Base-by-base conservation (phyloP, 345 rosid species). In the Arabidopsis arenosa region DNA sequence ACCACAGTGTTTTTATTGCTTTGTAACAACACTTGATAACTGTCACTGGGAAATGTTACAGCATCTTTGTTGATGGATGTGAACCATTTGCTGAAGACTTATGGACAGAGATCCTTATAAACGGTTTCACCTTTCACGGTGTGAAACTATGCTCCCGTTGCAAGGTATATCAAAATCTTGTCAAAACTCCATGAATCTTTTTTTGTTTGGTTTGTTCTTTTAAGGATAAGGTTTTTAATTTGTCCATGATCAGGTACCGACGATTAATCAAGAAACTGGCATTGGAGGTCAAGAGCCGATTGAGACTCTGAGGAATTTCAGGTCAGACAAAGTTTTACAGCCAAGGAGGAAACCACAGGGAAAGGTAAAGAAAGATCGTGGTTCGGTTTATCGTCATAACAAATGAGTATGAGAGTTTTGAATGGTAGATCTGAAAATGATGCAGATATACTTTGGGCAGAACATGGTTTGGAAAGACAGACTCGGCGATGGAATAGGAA, bases 71-170 rank as follows among this genome's bases (percentile, higher is more conserved):
- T 51, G 81, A 80, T 63, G 97, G 98, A 49, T 94, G 92, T 69
- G 86, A 85, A 66, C 93, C 98, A 5, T 94, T 87, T 80, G 78
- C 89, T 3, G 98, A 94, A 85, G 98, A 94, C 82, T 56, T 87
- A 28, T 90, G 97, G 97, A 86, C 76, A 4, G 97, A 90, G 85
- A 74, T 91, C 30, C 76, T 59, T 71, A 87, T 93, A 54, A 70
- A 75, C 76, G 76, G 82, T 47, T 80, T 80, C 73, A 80, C 81
- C 30, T 94, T 91, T 77, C 68, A 66, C 52, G 90, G 90, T 74
- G 95, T 90, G 40, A 91, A 78, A 78, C 77, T 94, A 28, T 90
- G 97, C 55, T 76, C 89, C 56, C 97, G 96, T 59, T 94, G 98
- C 57, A 91, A 91, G 97, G 98, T 91, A 73, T 51, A 43, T 26